Percentiles rank a stretch among this genome's conserved stretches.
Evolutionary conservation across 148 eudicot species (phyloP).

Genomic region (Bassia scoparia): DNA sequence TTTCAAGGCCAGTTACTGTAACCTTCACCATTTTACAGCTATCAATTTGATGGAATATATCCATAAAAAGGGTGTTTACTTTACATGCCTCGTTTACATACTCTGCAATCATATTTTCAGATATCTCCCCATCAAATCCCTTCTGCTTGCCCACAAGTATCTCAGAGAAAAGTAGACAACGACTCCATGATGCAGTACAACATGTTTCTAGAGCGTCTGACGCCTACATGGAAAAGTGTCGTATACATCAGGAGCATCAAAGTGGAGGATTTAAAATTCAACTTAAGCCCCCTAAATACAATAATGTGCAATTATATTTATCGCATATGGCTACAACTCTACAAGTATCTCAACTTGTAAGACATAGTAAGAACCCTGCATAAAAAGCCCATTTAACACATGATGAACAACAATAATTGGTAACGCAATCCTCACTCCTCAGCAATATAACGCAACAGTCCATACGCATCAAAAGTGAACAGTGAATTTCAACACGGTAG

Average conservation of each 20-base stretch:
- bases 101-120: slow-evolving; percentile 48
- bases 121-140: slow-evolving; percentile 27
- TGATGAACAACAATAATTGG: neutral
- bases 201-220: slow-evolving; percentile 50
- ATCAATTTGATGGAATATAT: slow-evolving; percentile 46
- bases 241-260: slow-evolving; percentile 4
- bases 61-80: slow-evolving; percentile 51
- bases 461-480: neutral
- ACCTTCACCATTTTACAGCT: slow-evolving; percentile 36
- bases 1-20: slow-evolving; percentile 43
- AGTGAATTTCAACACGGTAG: neutral
- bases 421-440: neutral
- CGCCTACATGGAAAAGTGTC: slow-evolving; percentile 44
- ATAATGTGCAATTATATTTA: neutral
- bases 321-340: neutral
- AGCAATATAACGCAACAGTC: neutral
- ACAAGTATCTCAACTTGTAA: neutral
- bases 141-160: slow-evolving; percentile 33
- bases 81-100: slow-evolving; percentile 59
- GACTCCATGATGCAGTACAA: slow-evolving; percentile 68
- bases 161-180: slow-evolving; percentile 52
- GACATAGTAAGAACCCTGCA: neutral
- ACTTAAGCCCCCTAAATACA: neutral
- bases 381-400: neutral
- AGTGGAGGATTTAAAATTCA: neutral